Base-by-base conservation (phyloP, 169 alveolate species). In the Fabrea salina region DNA sequence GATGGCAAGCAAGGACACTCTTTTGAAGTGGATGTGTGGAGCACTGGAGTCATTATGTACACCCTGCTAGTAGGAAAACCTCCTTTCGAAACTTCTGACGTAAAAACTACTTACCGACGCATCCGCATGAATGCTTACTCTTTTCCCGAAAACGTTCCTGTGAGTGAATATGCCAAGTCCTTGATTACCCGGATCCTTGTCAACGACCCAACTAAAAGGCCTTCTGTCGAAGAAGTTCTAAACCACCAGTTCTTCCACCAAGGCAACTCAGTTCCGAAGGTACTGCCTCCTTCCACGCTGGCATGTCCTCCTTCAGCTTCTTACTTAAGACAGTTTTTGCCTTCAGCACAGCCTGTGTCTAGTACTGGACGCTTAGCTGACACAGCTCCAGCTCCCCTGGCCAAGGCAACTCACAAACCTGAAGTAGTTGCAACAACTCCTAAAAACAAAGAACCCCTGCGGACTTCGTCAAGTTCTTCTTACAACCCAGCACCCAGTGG, bases 61-160 rank as follows among this genome's bases (percentile, higher is more conserved):
- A 91, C 95, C 6, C 54, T 93, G 37, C 51, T 93, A 33, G 79
- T 91, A 2, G 97, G 97, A 1, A 80, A 79, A 71, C 95, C 95
- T 4, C 96, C 96, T 4, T 92, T 90, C 75, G 96, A 94, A 86
- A 89, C 95, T 51, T 59, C 78, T 37, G 94, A 90, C 80, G 94
- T 93, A 7, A 90, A 95, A 74, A 83, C 89, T 19, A 95, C 97
- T 32, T 91, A 95, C 75, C 83, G 90, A 80, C 89, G 89, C 82
- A 94, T 94, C 25, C 84, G 93, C 67, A 84, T 84, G 91, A 90
- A 86, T 71, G 88, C 91, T 30, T 90, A 86, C 75, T 57, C 90
- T 32, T 90, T 90, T 79, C 89, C 93, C 16, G 93, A 87, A 27
- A 75, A 85, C 43, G 90, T 86, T 1, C 64, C 86, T 5, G 82